These are phyloP conservation scores for Misopates orontium DNA, from an alignment of 257 asterid species.

Conservation along the genomic window DNA sequence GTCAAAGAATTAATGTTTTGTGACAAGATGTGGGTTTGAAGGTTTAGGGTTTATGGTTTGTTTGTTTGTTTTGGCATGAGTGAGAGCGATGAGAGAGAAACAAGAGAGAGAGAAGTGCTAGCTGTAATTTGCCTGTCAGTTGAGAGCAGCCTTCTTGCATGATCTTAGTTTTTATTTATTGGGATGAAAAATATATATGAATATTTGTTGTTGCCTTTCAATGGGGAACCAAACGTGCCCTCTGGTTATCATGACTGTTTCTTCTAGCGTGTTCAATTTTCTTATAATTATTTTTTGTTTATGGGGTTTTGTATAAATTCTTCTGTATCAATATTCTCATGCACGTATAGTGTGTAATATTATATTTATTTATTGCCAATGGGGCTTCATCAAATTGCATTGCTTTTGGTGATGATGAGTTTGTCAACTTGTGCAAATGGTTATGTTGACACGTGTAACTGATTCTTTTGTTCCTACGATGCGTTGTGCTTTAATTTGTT, in stretches of 20 bases:
- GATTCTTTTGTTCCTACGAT: constrained; percentile 7
- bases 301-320: constrained; percentile 17
- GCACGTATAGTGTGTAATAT: constrained; percentile 35
- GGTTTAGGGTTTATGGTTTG: constrained; percentile 56
- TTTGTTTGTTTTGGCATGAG: constrained; percentile 79
- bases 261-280: constrained; percentile 39
- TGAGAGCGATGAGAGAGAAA: constrained; percentile 39
- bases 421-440: constrained; percentile 10
- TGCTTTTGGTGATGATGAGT: constrained; percentile 13
- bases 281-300: constrained; percentile 25
- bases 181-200: neutral
- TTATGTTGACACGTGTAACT: constrained; percentile 42
- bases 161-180: constrained; percentile 39
- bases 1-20: neutral
- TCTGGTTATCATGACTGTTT: constrained; percentile 60
- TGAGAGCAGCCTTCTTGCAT: constrained; percentile 77
- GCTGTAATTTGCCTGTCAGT: constrained; percentile 74
- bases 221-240: constrained; percentile 91
- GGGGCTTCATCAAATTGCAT: no score
- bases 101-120: constrained; percentile 32
- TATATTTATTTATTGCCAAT: neutral
- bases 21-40: neutral
- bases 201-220: constrained; percentile 29
- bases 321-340: constrained; percentile 27
- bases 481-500: neutral